phyloP scores from a whole-genome alignment of 1,284 basidiomycete species.

The Malassezia globosa region DNA sequence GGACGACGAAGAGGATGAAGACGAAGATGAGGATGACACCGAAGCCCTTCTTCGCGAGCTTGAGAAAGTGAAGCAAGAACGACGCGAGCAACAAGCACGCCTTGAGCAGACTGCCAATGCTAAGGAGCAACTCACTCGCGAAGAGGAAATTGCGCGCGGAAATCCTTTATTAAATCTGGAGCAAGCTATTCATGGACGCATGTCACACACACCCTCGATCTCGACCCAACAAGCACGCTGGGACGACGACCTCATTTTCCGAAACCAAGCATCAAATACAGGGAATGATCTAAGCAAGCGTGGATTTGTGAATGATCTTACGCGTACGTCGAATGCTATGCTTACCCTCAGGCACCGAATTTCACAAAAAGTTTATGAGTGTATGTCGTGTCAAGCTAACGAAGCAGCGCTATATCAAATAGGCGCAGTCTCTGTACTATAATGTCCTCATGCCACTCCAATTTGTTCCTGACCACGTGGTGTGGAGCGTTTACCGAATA shows the following conservation, averaged over 20 bases:
- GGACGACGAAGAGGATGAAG: slow-evolving; percentile 10
- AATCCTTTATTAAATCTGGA: slow-evolving; percentile 44
- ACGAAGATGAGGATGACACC: slow-evolving; percentile 33
- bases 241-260: slow-evolving; percentile 47
- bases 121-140: slow-evolving; percentile 16
- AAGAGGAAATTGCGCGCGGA: slow-evolving; percentile 39
- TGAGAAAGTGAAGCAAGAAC: slow-evolving; percentile 39
- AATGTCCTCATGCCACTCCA: background rate
- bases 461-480: too few relatives aligned
- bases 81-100: slow-evolving; percentile 26
- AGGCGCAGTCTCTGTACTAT: slow-evolving; percentile 4
- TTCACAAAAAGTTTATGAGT: slow-evolving; percentile 42
- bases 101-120: slow-evolving; percentile 8
- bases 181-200: slow-evolving; percentile 17
- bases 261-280: slow-evolving; percentile 36
- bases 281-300: slow-evolving; percentile 13
- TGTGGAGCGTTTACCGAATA: too few relatives aligned
- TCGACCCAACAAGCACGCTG: slow-evolving; percentile 23
- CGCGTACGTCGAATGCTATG: slow-evolving; percentile 17
- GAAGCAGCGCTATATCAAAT: slow-evolving; percentile 30
- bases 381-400: slow-evolving; percentile 12
- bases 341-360: slow-evolving; percentile 25
- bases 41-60: slow-evolving; percentile 33
- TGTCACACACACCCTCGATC: background rate
- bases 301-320: slow-evolving; percentile 42